Percentiles rank a stretch among this genome's conserved stretches.
These are phyloP conservation scores for Fusarium piperis DNA, from an alignment of 2,329 filamentous ascomycete species.

Conservation along the genomic window DNA sequence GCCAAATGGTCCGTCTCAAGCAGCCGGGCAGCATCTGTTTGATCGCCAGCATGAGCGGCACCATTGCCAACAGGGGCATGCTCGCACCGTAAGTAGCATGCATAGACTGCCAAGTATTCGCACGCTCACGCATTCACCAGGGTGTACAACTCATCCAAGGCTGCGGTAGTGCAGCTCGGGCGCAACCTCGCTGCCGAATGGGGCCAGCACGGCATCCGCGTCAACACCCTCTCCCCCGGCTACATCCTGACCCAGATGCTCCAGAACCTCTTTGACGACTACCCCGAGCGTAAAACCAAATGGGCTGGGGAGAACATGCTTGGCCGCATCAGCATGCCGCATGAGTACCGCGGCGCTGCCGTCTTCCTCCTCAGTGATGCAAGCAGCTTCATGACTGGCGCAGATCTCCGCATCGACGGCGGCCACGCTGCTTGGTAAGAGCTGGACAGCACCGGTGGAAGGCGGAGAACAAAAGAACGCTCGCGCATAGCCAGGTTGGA, in stretches of 20 bases:
- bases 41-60: constrained; percentile 77
- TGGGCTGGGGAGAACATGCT: constrained; percentile 93
- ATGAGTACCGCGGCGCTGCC: constrained; percentile 77
- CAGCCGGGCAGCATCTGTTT: constrained; percentile 70
- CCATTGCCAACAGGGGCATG: constrained; percentile 70
- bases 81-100: constrained; percentile 63
- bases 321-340: constrained; percentile 70
- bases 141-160: constrained; percentile 81
- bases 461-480: not conserved
- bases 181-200: constrained; percentile 79
- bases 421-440: constrained; percentile 70
- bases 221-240: constrained; percentile 84
- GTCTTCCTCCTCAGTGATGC: constrained; percentile 79
- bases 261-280: constrained; percentile 78
- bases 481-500: constrained; percentile 5
- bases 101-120: not conserved
- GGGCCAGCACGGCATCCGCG: constrained; percentile 77
- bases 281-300: constrained; percentile 71
- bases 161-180: constrained; percentile 75
- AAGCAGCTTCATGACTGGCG: constrained; percentile 79
- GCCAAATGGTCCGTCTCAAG: constrained; percentile 72
- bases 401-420: constrained; percentile 76
- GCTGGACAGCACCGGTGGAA: not conserved
- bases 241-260: constrained; percentile 89
- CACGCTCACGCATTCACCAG: constrained; percentile 44